Conservation (phyloP, 768 basidiomycete species). For the Naganishia kalamii region DNA sequence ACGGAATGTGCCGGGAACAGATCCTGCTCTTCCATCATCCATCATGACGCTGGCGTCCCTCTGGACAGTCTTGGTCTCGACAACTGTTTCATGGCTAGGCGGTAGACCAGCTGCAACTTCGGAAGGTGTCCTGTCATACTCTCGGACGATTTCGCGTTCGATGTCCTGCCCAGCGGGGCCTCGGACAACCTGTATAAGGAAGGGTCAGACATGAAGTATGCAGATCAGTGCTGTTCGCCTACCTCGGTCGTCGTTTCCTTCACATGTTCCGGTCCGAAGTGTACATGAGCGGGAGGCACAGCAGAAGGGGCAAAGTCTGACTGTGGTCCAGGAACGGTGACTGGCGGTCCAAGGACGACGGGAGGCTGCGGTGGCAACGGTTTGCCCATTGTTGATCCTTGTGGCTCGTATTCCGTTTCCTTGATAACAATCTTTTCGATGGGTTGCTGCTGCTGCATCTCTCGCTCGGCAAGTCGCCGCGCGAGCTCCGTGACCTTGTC, state of each 20-base stretch:
- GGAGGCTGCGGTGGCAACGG: background rate
- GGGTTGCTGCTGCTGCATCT: background rate
- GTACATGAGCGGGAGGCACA: conserved; percentile 3
- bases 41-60: background rate
- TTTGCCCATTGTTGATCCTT: conserved; percentile 1
- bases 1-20: background rate
- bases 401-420: conserved; percentile 21
- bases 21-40: background rate
- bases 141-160: conserved; percentile 12
- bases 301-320: conserved; percentile 1
- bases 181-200: conserved; percentile 12
- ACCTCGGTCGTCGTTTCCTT: conserved; percentile 25
- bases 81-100: conserved; percentile 14
- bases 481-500: conserved; percentile 41
- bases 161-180: conserved; percentile 13
- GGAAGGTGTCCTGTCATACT: conserved; percentile 17
- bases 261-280: conserved; percentile 21
- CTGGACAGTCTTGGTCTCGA: conserved; percentile 14
- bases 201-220: background rate
- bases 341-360: background rate
- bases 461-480: conserved; percentile 21
- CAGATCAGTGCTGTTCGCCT: background rate
- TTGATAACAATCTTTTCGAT: conserved; percentile 3
- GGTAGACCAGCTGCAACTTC: conserved; percentile 16
- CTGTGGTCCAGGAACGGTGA: background rate